phyloP scores from a whole-genome alignment of 345 rosid genomes.

The Euphorbia peplus region DNA sequence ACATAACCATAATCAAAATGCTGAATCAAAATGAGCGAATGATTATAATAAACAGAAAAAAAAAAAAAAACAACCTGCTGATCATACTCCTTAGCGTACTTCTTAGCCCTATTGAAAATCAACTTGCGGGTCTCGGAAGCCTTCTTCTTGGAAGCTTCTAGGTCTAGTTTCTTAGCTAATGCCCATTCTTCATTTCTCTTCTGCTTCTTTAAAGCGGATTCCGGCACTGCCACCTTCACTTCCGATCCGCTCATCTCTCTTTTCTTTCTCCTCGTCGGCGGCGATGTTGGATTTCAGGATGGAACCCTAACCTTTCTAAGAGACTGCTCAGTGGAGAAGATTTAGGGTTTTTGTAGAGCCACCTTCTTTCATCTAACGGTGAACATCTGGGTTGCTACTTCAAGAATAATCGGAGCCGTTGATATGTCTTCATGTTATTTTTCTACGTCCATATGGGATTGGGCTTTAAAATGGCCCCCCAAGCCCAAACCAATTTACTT shows the following conservation, averaged over 20 bases:
- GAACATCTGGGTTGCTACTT: neutral
- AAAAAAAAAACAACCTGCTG: conserved; percentile 15
- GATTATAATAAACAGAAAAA: neutral
- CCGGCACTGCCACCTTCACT: conserved; percentile 57
- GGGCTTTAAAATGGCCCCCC: neutral
- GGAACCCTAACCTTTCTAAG: neutral
- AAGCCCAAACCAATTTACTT: neutral
- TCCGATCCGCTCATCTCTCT: conserved; percentile 45
- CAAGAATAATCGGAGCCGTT: neutral
- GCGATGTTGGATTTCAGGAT: neutral
- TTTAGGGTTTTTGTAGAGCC: neutral
- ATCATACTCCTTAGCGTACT: conserved; percentile 60
- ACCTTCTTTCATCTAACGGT: neutral
- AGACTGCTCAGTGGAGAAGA: neutral
- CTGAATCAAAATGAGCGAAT: neutral
- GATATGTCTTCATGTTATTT: neutral
- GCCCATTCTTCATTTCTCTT: conserved; percentile 79
- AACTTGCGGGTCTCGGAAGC: conserved; percentile 55
- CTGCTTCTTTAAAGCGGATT: conserved; percentile 72
- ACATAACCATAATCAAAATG: neutral
- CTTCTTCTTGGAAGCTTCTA: conserved; percentile 52
- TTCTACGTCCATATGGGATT: neutral
- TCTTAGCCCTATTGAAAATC: conserved; percentile 56
- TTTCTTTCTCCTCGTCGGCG: neutral
- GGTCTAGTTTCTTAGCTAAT: conserved; percentile 43